Evolutionary conservation across 495 filamentous ascomycete genomes (phyloP), one percentile per base, ranked within the genome.

Genomic region (Rusavskia elegans): DNA sequence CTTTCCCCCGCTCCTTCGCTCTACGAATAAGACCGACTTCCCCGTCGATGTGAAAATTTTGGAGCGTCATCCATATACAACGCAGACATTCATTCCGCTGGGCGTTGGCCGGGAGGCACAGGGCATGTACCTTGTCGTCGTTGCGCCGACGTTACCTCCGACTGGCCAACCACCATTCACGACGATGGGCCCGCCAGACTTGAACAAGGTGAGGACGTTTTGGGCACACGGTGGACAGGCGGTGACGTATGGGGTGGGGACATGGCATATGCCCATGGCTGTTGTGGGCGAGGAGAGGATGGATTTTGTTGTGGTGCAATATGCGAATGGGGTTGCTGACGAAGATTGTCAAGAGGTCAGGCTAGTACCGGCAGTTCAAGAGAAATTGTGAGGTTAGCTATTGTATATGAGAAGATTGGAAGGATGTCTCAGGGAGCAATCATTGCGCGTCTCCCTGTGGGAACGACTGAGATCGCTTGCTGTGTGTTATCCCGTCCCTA

Each of bases 191-290:
- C 69, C 84, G 45, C 92, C 92, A 9, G 88, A 95, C 68, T 57
- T 95, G 48, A 48, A 63, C 7, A 74, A 79, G 21, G 48, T 90
- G 30, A 77, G 71, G 57, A 92, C 87, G 1, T 97, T 95, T 61
- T 61, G 90, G 27, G 90, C 85, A 11, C 76, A 69, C n/a, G 81
- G 82, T 7, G 71, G 77, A 13, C 85, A 93, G 72, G 89, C 87
- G 2, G 85, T 98, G 19, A 95, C 88, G 16, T 98, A 97, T 67
- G 85, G 77, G 13, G 78, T 83, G 16, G 92, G 87, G 16, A 95
- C 87, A 41, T 98, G 93, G 90, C 92, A 98, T 74, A 89, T 90
- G 56, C 92, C 92, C 2, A 97, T 98, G 92, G 87, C 84, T 16
- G 89, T 87, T 44, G 61, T 96, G 20, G 92, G 90, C 1, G 60